These are phyloP conservation scores for Acer negundo DNA, from an alignment of 345 rosid species.

Conservation along the genomic window DNA sequence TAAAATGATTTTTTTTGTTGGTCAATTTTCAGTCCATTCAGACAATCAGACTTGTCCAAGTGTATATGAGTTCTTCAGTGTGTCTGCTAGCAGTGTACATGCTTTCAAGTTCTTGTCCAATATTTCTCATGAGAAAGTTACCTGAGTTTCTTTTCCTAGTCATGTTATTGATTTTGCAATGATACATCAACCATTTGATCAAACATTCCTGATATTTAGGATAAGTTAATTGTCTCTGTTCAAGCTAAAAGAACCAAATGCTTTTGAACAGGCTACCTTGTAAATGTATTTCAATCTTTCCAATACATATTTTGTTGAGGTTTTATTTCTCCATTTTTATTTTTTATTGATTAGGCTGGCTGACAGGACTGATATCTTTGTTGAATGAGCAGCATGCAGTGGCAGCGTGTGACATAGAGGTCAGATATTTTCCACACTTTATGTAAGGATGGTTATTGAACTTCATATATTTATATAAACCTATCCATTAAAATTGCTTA, in stretches of 20 bases:
- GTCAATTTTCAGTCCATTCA: background rate
- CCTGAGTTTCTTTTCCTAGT: background rate
- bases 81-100: background rate
- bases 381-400: conserved; percentile 82
- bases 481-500: background rate
- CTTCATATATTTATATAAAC: background rate
- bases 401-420: conserved; percentile 69
- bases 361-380: conserved; percentile 69
- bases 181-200: background rate
- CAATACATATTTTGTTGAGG: conserved; percentile 26
- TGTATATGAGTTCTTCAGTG: background rate
- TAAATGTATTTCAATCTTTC: conserved; percentile 9
- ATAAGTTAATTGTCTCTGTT: background rate
- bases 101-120: conserved; percentile 7
- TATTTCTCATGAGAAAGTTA: background rate
- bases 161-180: background rate
- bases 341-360: conserved; percentile 64
- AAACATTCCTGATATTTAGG: background rate
- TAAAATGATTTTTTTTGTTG: too few relatives aligned
- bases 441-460: conserved; percentile 3
- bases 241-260: conserved; percentile 2
- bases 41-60: background rate
- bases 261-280: background rate
- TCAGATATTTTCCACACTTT: conserved; percentile 42
- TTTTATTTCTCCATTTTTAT: conserved; percentile 45